Evolutionary conservation across 495 filamentous ascomycete genomes (phyloP), one percentile per base, ranked within the genome.

Genomic region (Staphylotrichum longicolle): DNA sequence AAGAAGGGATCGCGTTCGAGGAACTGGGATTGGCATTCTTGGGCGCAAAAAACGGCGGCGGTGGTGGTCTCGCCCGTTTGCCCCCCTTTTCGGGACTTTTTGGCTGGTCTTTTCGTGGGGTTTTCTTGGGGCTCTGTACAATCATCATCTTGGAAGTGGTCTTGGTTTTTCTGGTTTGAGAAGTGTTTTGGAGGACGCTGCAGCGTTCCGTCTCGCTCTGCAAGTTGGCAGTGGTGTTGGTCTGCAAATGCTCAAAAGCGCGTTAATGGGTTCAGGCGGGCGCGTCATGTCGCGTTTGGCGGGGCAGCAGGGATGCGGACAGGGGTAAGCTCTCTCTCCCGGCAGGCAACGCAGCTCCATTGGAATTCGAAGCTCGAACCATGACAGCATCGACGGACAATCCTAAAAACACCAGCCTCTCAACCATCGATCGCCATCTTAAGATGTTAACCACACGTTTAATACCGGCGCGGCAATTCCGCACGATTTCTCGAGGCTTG

Each of bases 1-100:
- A 96, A 3, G 92, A 96, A 8, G 89, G 89, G 48, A 94, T 87
- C 35, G 79, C 79, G 66, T 83, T 56, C 51, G 69, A 41, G 15
- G 71, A 66, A 9, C 66, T 54, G 35, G 65, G 50, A 60, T 67
- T 52, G 35, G 64, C 50, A 61, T 67, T 73, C 58, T 76, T 75
- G 53, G 71, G 70, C 30, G 74, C 75, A 56, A 78, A 78, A 61
- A 78, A 73, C 15, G 75, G 71, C 47, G 68, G 60, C 14, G 62
- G 55, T 1, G 67, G 68, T 15, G 71, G 74, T 57, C 72, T 75
- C 9, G 62, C 42, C 47, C 73, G 67, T 61, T 69, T 65, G 44
- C 54, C 33, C 41, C 59, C 73, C 33, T 68, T 72, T 59, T 61
- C 57, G 10, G 60, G 46, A 15, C 45, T 57, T 10, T 52, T 44